Conservation (phyloP, 1,139 yeast species). For the Williopsis jadinii region DNA sequence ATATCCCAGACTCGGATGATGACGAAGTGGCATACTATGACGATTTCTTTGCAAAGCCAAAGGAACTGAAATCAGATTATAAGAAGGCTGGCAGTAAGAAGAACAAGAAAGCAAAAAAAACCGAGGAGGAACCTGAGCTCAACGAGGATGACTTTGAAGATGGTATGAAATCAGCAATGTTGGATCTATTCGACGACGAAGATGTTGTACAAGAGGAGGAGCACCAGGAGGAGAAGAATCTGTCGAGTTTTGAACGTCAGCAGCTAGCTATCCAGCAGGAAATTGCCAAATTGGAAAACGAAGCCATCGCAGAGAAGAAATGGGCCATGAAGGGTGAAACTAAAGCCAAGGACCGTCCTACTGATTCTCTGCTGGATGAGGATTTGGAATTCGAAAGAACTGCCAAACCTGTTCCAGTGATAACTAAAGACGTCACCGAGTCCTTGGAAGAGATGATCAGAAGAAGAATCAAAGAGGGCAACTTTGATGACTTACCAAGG, state of each 20-base stretch:
- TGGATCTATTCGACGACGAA: slow-evolving; percentile 53
- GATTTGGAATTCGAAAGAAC: slow-evolving; percentile 68
- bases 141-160: slow-evolving; percentile 43
- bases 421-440: slow-evolving; percentile 83
- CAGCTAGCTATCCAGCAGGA: slow-evolving; percentile 72
- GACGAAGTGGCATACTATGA: slow-evolving; percentile 69
- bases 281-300: slow-evolving; percentile 73
- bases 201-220: slow-evolving; percentile 33
- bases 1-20: slow-evolving; percentile 44
- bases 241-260: slow-evolving; percentile 81
- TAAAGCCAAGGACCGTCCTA: slow-evolving; percentile 71
- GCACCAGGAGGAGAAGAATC: slow-evolving; percentile 25
- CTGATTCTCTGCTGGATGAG: slow-evolving; percentile 69
- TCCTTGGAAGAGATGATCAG: slow-evolving; percentile 82
- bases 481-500: slow-evolving; percentile 81
- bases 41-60: slow-evolving; percentile 57
- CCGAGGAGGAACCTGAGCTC: slow-evolving; percentile 29
- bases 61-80: slow-evolving; percentile 18
- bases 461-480: slow-evolving; percentile 64
- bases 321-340: slow-evolving; percentile 97
- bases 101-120: slow-evolving; percentile 21
- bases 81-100: slow-evolving; percentile 8
- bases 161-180: slow-evolving; percentile 54
- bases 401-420: slow-evolving; percentile 84
- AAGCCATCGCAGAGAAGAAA: slow-evolving; percentile 81